Percentiles rank a stretch among this genome's conserved stretches.
Conservation (phyloP, 805 yeast genomes). For the Candida stauntonica region DNA sequence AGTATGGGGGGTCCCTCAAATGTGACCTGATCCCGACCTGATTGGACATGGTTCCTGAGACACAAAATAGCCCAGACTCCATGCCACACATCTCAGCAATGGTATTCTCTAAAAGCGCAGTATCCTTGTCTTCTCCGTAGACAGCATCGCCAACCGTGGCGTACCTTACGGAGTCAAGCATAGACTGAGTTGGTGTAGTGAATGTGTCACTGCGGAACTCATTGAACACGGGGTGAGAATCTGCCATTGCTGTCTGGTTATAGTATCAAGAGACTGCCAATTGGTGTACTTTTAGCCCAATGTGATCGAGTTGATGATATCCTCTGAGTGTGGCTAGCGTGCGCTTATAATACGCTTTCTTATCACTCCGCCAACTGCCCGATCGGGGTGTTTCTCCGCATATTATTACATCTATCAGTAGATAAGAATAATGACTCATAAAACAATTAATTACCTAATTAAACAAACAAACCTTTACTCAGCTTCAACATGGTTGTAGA, state of each 20-base stretch:
- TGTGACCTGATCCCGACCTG: slow-evolving; percentile 83
- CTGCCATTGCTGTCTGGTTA: not conserved
- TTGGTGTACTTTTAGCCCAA: no score
- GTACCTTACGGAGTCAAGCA: slow-evolving; percentile 56
- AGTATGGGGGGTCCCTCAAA: slow-evolving; percentile 76
- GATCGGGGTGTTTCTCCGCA: no score
- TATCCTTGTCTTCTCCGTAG: slow-evolving; percentile 75
- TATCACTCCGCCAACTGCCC: not conserved
- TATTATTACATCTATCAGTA: no score
- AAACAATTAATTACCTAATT: not conserved
- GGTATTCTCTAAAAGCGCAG: slow-evolving; percentile 56
- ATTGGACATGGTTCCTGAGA: slow-evolving; percentile 86
- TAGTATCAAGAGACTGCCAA: not conserved
- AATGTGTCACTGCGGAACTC: slow-evolving; percentile 79
- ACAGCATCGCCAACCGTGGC: slow-evolving; percentile 84
- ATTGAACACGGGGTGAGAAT: slow-evolving; percentile 25
- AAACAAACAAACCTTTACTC: not conserved
- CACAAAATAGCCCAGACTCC: slow-evolving; percentile 78
- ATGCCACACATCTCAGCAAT: slow-evolving; percentile 73
- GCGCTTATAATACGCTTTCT: not conserved
- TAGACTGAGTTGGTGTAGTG: slow-evolving; percentile 77
- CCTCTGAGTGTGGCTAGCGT: no score
- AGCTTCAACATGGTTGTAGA: slow-evolving; percentile 6
- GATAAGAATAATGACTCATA: not conserved
- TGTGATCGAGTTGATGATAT: no score